A percentile compares a stretch with the other conserved stretches of the same genome.
These are phyloP conservation scores for Clavariopsis aquatica DNA, from an alignment of 495 filamentous ascomycete species.

Conservation along the genomic window DNA sequence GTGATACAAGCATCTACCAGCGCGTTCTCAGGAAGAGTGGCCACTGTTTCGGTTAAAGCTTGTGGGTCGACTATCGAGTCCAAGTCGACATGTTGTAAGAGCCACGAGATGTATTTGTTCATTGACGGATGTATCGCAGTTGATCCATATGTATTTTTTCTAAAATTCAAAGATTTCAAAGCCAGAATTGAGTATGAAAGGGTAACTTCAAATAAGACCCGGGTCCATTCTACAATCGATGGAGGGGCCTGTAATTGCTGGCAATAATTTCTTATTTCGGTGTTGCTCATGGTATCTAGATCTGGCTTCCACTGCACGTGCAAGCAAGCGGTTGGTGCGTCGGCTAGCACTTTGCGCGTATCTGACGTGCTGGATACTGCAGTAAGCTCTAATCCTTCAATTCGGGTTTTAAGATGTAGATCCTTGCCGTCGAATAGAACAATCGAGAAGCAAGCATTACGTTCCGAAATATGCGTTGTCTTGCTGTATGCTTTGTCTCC, in stretches of 20 bases:
- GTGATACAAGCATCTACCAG: neutral
- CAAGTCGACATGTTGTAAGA: too few relatives aligned
- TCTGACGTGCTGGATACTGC: neutral
- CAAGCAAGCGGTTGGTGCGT: neutral
- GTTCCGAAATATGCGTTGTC: neutral
- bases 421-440: neutral
- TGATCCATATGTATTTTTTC: too few relatives aligned
- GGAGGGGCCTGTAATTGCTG: neutral
- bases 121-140: too few relatives aligned
- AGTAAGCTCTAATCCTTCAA: slow-evolving; percentile 13
- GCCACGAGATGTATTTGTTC: too few relatives aligned
- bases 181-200: too few relatives aligned
- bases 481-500: neutral
- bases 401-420: neutral
- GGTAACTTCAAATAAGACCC: too few relatives aligned
- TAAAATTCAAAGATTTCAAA: too few relatives aligned
- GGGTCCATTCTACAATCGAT: neutral
- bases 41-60: neutral
- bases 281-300: neutral
- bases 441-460: neutral
- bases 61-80: too few relatives aligned
- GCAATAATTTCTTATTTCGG: neutral
- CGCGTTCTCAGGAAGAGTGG: neutral
- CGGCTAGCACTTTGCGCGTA: neutral
- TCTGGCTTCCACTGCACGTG: slow-evolving; percentile 8